These are phyloP conservation scores for Selenicereus undatus DNA, from an alignment of 148 eudicot species.

Conservation along the genomic window DNA sequence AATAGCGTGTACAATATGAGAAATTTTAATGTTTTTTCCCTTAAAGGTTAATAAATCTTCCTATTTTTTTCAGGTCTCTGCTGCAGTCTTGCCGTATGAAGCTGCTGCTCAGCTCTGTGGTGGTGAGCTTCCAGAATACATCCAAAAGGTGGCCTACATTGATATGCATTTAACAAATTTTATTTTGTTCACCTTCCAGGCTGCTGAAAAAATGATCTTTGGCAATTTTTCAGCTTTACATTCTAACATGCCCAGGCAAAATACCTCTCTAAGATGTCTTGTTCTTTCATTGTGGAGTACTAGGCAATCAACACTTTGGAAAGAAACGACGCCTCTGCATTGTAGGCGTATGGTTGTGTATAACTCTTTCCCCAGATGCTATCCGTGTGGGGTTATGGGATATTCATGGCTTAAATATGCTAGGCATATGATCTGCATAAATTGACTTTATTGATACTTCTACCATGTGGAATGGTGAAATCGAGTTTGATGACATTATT, in stretches of 20 bases:
- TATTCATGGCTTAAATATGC: background rate
- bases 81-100: slow-evolving; percentile 53
- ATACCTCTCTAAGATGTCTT: background rate
- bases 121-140: slow-evolving; percentile 81
- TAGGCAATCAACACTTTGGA: background rate
- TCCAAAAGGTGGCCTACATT: slow-evolving; percentile 48
- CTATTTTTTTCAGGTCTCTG: slow-evolving; percentile 45
- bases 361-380: background rate
- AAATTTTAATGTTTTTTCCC: background rate
- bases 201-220: background rate
- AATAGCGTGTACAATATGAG: too few species aligned
- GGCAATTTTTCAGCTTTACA: background rate
- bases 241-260: background rate
- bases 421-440: background rate
- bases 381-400: background rate
- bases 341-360: background rate
- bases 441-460: background rate
- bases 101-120: slow-evolving; percentile 69
- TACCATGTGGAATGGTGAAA: background rate
- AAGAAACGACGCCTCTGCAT: background rate
- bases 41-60: background rate
- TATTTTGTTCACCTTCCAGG: background rate
- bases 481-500: background rate
- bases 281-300: background rate
- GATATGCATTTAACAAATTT: background rate